phyloP scores from a whole-genome alignment of 257 asterid genomes.

The Primulina huaijiensis region DNA sequence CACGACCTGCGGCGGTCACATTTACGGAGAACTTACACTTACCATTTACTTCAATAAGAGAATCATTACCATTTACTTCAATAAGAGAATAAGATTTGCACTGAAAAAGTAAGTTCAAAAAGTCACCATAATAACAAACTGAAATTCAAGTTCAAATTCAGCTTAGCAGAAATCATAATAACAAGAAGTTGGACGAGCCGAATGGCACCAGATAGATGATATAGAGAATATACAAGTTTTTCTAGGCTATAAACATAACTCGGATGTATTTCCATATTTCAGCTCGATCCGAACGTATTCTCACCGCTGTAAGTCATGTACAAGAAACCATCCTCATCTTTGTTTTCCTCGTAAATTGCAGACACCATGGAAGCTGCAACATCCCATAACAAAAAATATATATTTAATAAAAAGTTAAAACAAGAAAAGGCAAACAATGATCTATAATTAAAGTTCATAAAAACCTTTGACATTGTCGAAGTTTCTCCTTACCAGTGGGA shows the following conservation, averaged over 20 bases:
- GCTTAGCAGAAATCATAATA: background rate
- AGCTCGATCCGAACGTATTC: conserved; percentile 48
- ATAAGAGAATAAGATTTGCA: background rate
- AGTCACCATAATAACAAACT: background rate
- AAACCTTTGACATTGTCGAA: background rate
- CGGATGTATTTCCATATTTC: conserved; percentile 15
- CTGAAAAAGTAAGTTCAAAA: background rate
- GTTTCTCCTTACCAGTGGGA: conserved; percentile 43
- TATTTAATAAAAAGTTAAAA: background rate
- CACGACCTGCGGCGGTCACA: background rate
- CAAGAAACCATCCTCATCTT: conserved; percentile 58
- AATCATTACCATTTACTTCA: background rate
- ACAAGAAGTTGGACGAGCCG: background rate
- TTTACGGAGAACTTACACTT: too few species aligned
- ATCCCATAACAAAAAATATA: background rate
- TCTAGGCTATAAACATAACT: conserved; percentile 24
- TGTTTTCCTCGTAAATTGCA: conserved; percentile 53
- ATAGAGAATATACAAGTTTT: conserved; percentile 33
- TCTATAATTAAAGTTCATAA: background rate
- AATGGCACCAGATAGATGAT: background rate
- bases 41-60: background rate
- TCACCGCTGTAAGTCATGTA: conserved; percentile 65
- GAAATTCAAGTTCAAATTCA: background rate
- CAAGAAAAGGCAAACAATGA: background rate
- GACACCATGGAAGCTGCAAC: conserved; percentile 62